Conservation (phyloP, 2,329 filamentous ascomycete genomes). For the Pseudogymnoascus sp. region DNA sequence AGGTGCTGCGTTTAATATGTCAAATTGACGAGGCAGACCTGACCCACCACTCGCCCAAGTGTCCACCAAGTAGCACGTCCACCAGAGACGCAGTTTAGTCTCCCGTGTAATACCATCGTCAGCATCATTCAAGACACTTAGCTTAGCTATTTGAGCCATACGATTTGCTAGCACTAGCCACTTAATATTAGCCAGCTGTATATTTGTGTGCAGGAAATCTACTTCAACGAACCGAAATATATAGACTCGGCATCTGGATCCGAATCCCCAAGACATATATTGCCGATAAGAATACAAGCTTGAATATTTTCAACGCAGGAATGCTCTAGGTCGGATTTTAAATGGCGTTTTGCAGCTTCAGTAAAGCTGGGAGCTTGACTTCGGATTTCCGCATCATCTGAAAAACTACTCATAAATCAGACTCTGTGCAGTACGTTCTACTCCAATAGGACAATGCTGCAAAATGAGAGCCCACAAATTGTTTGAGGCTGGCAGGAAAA, state of each 20-base stretch:
- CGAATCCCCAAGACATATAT: constrained; percentile 20
- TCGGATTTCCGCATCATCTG: constrained; percentile 8
- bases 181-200: not conserved
- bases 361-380: constrained; percentile 9
- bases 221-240: constrained; percentile 23
- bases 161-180: constrained; percentile 10
- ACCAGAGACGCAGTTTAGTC: constrained; percentile 25
- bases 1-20: constrained; percentile 1
- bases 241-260: constrained; percentile 24
- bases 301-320: constrained; percentile 27
- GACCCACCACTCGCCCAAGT: constrained; percentile 27
- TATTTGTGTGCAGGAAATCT: not conserved
- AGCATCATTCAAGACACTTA: not conserved
- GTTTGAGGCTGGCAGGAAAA: not conserved
- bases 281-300: constrained; percentile 27
- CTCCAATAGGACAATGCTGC: not conserved
- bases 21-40: constrained; percentile 25
- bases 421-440: constrained; percentile 9
- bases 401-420: constrained; percentile 10
- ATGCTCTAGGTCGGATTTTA: constrained; percentile 19
- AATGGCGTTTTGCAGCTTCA: constrained; percentile 17
- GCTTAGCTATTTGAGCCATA: constrained; percentile 12
- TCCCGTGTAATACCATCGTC: constrained; percentile 19
- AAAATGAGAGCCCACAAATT: not conserved
- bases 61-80: constrained; percentile 28